These are phyloP conservation scores for Nidularia sp. DNA, from an alignment of 768 basidiomycete species.

Conservation along the genomic window DNA sequence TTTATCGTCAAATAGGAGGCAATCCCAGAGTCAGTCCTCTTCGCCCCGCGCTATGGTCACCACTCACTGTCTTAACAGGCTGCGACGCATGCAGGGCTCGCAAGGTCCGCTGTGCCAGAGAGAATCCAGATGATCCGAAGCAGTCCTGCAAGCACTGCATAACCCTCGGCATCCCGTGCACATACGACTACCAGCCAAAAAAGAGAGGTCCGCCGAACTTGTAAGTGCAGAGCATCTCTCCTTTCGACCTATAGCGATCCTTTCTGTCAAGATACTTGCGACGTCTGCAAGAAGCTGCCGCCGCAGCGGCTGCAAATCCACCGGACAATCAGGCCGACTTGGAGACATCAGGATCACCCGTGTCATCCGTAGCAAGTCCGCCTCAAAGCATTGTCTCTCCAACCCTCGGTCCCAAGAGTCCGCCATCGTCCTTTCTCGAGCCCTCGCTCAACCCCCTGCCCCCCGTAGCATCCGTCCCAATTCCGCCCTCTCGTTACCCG, in stretches of 20 bases:
- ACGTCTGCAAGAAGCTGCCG: constrained; percentile 73
- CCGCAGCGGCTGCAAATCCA: constrained; percentile 42
- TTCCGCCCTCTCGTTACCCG: constrained; percentile 68
- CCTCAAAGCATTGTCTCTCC: constrained; percentile 43
- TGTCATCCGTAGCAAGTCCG: constrained; percentile 46
- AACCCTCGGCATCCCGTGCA: constrained; percentile 78
- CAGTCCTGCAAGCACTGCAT: constrained; percentile 86
- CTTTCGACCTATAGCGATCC: constrained; percentile 6
- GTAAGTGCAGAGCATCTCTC: constrained; percentile 39
- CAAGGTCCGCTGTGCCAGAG: constrained; percentile 81
- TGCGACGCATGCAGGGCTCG: constrained; percentile 85
- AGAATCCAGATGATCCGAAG: constrained; percentile 73
- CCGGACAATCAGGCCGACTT: constrained; percentile 26
- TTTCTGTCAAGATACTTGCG: constrained; percentile 58
- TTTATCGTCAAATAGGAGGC: constrained; percentile 49
- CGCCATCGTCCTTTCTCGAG: constrained; percentile 52
- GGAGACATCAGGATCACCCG: constrained; percentile 40
- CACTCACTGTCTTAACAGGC: constrained; percentile 38
- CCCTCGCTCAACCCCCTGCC: constrained; percentile 36
- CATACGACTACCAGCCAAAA: constrained; percentile 91
- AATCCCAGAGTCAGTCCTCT: constrained; percentile 69
- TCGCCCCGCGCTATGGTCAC: constrained; percentile 1
- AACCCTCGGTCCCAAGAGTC: constrained; percentile 37
- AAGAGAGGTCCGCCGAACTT: constrained; percentile 91
- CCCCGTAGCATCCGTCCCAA: constrained; percentile 35